Base-by-base conservation (phyloP, 805 yeast species). In the Osmozyma mogii region DNA sequence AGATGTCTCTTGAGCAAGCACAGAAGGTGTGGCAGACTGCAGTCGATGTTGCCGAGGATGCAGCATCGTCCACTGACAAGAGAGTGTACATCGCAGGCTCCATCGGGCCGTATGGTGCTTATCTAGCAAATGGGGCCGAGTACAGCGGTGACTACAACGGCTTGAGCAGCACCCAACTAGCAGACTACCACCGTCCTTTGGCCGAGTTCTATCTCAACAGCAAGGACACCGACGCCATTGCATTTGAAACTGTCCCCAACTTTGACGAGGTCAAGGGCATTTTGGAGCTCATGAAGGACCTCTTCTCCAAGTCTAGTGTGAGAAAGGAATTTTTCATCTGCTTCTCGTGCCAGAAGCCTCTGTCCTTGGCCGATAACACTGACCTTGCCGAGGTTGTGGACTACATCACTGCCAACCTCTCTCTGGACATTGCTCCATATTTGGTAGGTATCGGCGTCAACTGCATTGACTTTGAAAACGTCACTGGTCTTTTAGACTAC, bases 51-150 rank as follows among this genome's bases (percentile, higher is more conserved):
- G 44, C 43, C 23, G 30, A 22, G 18, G 30, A 37, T 9, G 44
- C 44, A n/a, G n/a, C n/a, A n/a, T n/a, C n/a, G n/a, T n/a, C n/a
- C n/a, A n/a, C 25, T 8, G 15, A 17, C 14, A 34, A 36, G 13
- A 32, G 41, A 11, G 38, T 47, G 6, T 43, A 33, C 26, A 61
- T 77, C 4, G 72, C 72, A 2, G 94, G 83, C 0, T 72, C 83
- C 6, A 53, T 82, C 21, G 95, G 94, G 0, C 84, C 94, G 0
- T 84, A 72, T 48, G 94, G 88, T 1, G 82, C 88, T 0, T 74
- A 56, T 40, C 46, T 79, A 21, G 73, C 79, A 17, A 65, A 73
- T 38, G 85, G 87, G 1, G 65, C 79, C 0, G 95, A 84, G 44
- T 84, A 78, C 43, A 72, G 78, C 3, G 94, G 94, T 2, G 64